phyloP scores from a whole-genome alignment of 306 rosid species.

The cucumber (Cucumis sativus) region DNA sequence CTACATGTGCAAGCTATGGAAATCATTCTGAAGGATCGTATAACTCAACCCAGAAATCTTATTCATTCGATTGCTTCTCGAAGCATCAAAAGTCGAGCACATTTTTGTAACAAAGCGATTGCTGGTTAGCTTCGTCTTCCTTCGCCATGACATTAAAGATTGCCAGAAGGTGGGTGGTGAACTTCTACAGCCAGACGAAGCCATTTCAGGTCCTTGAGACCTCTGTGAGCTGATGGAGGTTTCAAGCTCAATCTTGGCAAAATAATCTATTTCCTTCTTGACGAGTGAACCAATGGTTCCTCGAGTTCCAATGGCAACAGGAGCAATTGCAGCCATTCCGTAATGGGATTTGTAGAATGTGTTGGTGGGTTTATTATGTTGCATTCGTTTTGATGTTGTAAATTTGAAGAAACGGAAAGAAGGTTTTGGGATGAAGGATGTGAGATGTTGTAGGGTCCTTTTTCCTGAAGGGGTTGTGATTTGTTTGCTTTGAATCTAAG shows the following conservation, averaged over 20 bases:
- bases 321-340: slow-evolving; percentile 49
- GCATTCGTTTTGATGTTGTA: slow-evolving; percentile 17
- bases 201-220: slow-evolving; percentile 17
- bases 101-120: slow-evolving; percentile 28
- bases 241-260: slow-evolving; percentile 54
- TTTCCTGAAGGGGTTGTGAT: slow-evolving; percentile 13
- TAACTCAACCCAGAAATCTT: slow-evolving; percentile 45
- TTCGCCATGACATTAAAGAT: slow-evolving; percentile 44
- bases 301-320: slow-evolving; percentile 64
- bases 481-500: slow-evolving; percentile 31
- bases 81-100: slow-evolving; percentile 39
- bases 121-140: slow-evolving; percentile 36
- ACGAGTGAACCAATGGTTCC: slow-evolving; percentile 77
- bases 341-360: slow-evolving; percentile 17
- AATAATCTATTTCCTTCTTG: slow-evolving; percentile 63
- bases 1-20: slow-evolving; percentile 30
- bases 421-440: slow-evolving; percentile 36
- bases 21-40: slow-evolving; percentile 43
- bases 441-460: slow-evolving; percentile 18
- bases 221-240: slow-evolving; percentile 22
- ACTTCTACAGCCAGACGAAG: slow-evolving; percentile 21
- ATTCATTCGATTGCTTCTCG: slow-evolving; percentile 24
- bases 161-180: slow-evolving; percentile 43
- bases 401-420: slow-evolving; percentile 13
- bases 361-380: slow-evolving; percentile 25